A percentile compares a stretch with the other conserved stretches of the same genome.
These are phyloP conservation scores for Saccharomycopsis fermentans DNA, from an alignment of 805 yeast species.

Conservation along the genomic window DNA sequence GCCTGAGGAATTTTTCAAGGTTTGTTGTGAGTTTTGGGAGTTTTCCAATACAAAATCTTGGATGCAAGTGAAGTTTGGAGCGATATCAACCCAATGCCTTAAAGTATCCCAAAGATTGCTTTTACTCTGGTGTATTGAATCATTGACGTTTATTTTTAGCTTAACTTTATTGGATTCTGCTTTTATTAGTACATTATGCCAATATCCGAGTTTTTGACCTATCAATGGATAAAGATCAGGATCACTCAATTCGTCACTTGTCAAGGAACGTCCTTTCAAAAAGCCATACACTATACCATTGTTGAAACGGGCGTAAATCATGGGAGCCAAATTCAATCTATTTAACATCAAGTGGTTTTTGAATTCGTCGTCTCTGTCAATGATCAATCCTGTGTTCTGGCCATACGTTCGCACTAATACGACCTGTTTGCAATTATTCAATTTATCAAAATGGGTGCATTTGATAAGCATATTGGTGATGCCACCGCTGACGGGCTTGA, in stretches of 20 bases:
- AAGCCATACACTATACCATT: constrained; percentile 69
- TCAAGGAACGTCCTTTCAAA: constrained; percentile 52
- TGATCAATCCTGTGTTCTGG: constrained; percentile 58
- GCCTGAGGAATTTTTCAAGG: neutral
- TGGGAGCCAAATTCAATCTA: constrained; percentile 54
- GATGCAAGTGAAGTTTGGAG: constrained; percentile 37
- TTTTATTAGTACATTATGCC: constrained; percentile 38
- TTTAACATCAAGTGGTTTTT: constrained; percentile 57
- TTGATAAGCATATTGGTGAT: constrained; percentile 51
- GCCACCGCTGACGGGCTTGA: constrained; percentile 48
- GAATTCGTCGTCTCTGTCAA: constrained; percentile 65
- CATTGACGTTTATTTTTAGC: neutral
- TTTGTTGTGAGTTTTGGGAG: neutral
- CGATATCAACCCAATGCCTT: constrained; percentile 49
- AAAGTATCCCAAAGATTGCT: constrained; percentile 42
- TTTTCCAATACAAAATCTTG: neutral
- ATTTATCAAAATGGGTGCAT: constrained; percentile 27
- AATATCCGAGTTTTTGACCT: constrained; percentile 57
- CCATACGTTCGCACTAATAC: constrained; percentile 66
- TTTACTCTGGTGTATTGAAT: neutral
- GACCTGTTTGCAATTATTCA: constrained; percentile 24
- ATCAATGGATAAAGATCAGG: constrained; percentile 43
- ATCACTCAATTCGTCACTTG: constrained; percentile 42
- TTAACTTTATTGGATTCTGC: neutral
- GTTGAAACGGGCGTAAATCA: constrained; percentile 54